phyloP scores from a whole-genome alignment of 225 moss, liverwort and hornwort genomes.

The Pseudoscleropodium purum region DNA sequence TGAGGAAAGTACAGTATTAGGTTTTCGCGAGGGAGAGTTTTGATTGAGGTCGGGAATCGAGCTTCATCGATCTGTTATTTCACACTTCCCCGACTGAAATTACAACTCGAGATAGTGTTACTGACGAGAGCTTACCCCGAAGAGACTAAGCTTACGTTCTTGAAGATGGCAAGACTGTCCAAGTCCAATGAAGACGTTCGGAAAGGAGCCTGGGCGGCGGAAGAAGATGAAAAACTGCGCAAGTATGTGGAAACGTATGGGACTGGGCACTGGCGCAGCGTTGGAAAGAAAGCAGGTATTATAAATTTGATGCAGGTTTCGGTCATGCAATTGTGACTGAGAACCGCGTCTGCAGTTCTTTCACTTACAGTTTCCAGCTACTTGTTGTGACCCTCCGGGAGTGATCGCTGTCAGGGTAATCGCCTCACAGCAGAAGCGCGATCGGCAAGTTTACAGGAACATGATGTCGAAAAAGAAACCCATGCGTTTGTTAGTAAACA shows the following conservation, averaged over 20 bases:
- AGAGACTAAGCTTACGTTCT: not conserved
- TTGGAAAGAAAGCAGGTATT: conserved; percentile 96
- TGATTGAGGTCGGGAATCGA: not conserved
- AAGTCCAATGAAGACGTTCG: conserved; percentile 82
- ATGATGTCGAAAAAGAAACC: no score
- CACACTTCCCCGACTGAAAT: not conserved
- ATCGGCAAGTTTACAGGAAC: not conserved
- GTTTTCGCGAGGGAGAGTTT: not conserved
- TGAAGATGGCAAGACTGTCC: conserved; percentile 73
- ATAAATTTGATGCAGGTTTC: not conserved
- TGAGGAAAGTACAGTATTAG: not conserved
- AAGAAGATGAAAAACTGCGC: conserved; percentile 90
- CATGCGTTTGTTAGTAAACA: not conserved
- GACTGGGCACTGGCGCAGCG: conserved; percentile 94
- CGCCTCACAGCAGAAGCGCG: not conserved
- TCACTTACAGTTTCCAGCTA: not conserved
- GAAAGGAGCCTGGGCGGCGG: conserved; percentile 95
- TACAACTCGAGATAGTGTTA: not conserved
- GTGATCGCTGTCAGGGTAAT: not conserved
- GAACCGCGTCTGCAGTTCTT: not conserved
- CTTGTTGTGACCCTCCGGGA: not conserved
- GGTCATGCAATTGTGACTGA: not conserved
- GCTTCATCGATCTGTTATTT: not conserved
- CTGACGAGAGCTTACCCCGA: not conserved
- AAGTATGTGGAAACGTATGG: conserved; percentile 88